Base-by-base conservation (phyloP, 2,329 filamentous ascomycete genomes). In the Phymatotrichopsis omnivora region DNA sequence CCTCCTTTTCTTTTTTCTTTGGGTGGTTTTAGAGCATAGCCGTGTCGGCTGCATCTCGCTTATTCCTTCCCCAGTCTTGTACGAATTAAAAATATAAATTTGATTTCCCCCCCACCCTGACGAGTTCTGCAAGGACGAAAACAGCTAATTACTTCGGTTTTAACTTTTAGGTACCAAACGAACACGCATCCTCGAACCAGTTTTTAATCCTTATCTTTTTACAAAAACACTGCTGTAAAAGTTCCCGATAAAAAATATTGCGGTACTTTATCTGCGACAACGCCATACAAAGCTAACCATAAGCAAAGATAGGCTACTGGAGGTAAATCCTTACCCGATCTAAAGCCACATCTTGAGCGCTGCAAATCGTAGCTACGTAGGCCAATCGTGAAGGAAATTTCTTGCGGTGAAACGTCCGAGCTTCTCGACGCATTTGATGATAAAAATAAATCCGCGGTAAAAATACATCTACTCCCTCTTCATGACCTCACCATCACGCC, bases 391-490 rank as follows among this genome's bases (percentile, higher is more conserved):
- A 35, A 28, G 35, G 22, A 35, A 41, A 46, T 19, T 46, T 20
- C 7, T 16, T 30, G 29, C 22, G 6, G 12, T 42, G 29, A 16
- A 46, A 17, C 25, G 24, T 34, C 14, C 29, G 34, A 12, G 29
- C 29, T 12, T 17, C 35, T 34, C 23, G 41, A 11, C 20, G 16
- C 7, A 23, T 29, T 22, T 41, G 20, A 46, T 34, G 35, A n/a
- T 46, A 22, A 31, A 46, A 46, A 7, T 29, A 11, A 12, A 46
- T 46, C 24, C 19, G 19, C 5, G 43, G 36, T n/a, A 42, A 11
- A 34, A 34, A 34, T 34, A 4, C 10, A 34, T 11, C 31, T 8
- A 19, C 7, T 33, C 22, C n/a, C 31, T 12, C 7, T 33, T 10
- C 8, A 14, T 7, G 17, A 10, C 22, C 31, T 1, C n/a, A n/a